Conservation (phyloP, 2,329 filamentous ascomycete species). For the Aspergillus sp. region DNA sequence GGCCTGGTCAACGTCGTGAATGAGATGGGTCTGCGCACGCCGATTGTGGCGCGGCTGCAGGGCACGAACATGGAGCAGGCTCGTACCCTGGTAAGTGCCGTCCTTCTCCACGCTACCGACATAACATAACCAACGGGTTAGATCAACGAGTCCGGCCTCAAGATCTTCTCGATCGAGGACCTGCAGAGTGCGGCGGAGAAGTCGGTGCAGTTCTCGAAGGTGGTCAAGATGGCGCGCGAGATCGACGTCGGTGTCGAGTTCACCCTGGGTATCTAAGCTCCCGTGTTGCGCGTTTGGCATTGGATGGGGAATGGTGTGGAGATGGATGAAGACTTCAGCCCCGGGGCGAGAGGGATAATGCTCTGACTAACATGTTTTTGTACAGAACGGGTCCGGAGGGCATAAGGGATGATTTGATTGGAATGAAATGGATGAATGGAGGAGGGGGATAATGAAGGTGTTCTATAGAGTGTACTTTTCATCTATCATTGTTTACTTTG, state of each 20-base stretch:
- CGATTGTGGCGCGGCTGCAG: conserved; percentile 93
- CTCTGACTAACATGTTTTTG: no score
- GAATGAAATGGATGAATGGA: no score
- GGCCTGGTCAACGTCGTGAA: conserved; percentile 92
- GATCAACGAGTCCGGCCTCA: conserved; percentile 95
- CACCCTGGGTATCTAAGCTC: conserved; percentile 73
- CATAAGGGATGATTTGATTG: no score
- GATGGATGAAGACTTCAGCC: no score
- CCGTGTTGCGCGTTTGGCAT: neutral
- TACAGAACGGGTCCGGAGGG: no score
- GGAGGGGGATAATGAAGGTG: no score
- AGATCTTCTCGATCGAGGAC: conserved; percentile 99
- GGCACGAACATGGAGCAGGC: conserved; percentile 97
- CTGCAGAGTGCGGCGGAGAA: conserved; percentile 95
- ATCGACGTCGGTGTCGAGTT: conserved; percentile 97
- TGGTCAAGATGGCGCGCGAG: conserved; percentile 96
- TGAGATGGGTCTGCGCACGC: conserved; percentile 89
- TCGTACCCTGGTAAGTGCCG: conserved; percentile 64
- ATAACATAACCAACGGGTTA: no score
- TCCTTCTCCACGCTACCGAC: no score
- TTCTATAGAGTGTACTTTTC: no score
- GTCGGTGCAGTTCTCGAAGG: conserved; percentile 96
- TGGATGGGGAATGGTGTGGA: no score
- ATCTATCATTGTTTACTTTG: no score
- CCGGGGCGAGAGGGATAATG: no score